Evolutionary conservation across 2,329 filamentous ascomycete species (phyloP).

Genomic region (Colletotrichum cordylinicola): DNA sequence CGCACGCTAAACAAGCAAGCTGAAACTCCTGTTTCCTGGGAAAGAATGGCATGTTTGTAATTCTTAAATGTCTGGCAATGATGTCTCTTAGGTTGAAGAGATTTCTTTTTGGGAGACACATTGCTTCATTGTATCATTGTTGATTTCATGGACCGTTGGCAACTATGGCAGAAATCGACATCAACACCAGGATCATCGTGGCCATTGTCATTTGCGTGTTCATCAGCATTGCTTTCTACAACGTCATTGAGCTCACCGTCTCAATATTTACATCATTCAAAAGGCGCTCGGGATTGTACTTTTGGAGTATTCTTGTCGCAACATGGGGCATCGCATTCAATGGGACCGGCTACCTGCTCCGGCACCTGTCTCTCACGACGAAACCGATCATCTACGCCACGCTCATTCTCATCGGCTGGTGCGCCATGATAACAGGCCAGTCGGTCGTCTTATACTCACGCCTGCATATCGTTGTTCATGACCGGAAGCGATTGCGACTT

Average conservation of each 20-base stretch:
- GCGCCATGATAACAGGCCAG: slow-evolving; percentile 64
- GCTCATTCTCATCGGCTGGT: slow-evolving; percentile 47
- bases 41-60: neutral
- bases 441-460: slow-evolving; percentile 67
- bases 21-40: neutral
- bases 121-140: neutral
- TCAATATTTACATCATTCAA: slow-evolving; percentile 43
- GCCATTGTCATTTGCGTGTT: slow-evolving; percentile 29
- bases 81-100: neutral
- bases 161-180: neutral
- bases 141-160: neutral
- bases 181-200: neutral
- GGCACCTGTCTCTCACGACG: slow-evolving; percentile 45
- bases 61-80: neutral
- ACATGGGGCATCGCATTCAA: slow-evolving; percentile 42
- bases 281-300: slow-evolving; percentile 39
- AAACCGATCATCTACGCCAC: slow-evolving; percentile 31
- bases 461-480: slow-evolving; percentile 62
- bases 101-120: neutral
- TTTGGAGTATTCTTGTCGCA: slow-evolving; percentile 42
- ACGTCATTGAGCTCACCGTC: slow-evolving; percentile 39
- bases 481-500: slow-evolving; percentile 49
- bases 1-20: neutral
- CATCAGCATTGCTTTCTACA: slow-evolving; percentile 37
- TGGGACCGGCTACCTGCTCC: slow-evolving; percentile 51